A percentile compares a stretch with the other conserved stretches of the same genome.
Evolutionary conservation across 495 filamentous ascomycete species (phyloP).

Genomic region (Talaromyces proteolyticus): DNA sequence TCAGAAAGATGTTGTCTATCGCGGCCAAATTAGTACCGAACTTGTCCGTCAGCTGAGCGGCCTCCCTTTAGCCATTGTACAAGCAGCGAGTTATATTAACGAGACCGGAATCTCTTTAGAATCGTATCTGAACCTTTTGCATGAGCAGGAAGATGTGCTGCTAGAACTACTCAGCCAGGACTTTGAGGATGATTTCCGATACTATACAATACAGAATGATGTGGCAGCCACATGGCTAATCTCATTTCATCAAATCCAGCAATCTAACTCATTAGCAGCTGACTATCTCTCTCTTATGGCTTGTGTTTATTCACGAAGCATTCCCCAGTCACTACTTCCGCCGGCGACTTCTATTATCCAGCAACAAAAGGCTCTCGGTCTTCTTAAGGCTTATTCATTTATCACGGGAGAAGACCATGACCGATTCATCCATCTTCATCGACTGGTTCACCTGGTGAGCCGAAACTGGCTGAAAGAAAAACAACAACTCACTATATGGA

Average conservation of each 20-base stretch:
- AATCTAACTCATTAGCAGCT: conserved; percentile 20
- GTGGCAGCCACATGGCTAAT: conserved; percentile 42
- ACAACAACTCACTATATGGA: conserved; percentile 5
- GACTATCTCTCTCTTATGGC: conserved; percentile 29
- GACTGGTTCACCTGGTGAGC: conserved; percentile 28
- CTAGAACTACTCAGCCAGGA: conserved; percentile 29
- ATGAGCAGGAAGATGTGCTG: conserved; percentile 21
- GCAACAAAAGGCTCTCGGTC: not conserved
- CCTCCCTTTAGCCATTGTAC: conserved; percentile 40
- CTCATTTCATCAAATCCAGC: conserved; percentile 35
- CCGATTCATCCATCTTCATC: conserved; percentile 17
- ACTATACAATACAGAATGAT: conserved; percentile 29
- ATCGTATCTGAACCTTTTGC: conserved; percentile 30
- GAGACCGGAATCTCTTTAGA: conserved; percentile 19
- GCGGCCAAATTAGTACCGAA: conserved; percentile 2
- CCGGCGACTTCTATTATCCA: not conserved
- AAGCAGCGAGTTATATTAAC: conserved; percentile 40
- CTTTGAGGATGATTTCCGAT: conserved; percentile 28
- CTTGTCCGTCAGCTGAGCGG: conserved; percentile 26
- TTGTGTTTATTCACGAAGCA: conserved; percentile 20
- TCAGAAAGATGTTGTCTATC: conserved; percentile 6
- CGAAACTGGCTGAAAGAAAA: conserved; percentile 23
- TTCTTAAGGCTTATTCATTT: conserved; percentile 18
- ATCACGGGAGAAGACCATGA: conserved; percentile 13
- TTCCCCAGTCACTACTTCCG: conserved; percentile 29